Conservation (phyloP, 2,329 filamentous ascomycete species). For the Paraphaeosphaeria sporulosa region DNA sequence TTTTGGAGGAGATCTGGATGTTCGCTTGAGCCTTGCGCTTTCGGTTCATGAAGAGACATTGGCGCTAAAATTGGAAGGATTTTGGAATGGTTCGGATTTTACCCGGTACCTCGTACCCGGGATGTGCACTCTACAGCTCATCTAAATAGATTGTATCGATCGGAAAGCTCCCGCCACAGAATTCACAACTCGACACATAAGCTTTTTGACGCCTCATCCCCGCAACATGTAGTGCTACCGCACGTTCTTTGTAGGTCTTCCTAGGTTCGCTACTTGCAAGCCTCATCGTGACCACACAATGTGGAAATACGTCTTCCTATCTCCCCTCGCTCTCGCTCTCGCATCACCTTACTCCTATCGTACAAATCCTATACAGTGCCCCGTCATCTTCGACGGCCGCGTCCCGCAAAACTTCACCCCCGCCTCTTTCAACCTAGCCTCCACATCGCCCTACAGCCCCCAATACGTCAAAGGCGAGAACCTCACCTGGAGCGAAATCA, state of each 20-base stretch:
- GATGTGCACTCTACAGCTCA: not conserved
- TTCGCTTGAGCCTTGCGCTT: no score
- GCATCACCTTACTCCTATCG: not conserved
- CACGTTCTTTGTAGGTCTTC: not conserved
- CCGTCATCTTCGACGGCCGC: slow-evolving; percentile 42
- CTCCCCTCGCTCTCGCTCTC: not conserved
- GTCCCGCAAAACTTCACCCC: slow-evolving; percentile 29
- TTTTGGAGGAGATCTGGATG: no score
- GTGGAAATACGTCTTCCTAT: not conserved
- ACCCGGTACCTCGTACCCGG: slow-evolving; percentile 2
- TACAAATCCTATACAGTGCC: slow-evolving; percentile 26
- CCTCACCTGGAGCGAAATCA: slow-evolving; percentile 32
- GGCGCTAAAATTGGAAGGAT: not conserved
- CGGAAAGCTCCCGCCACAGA: not conserved
- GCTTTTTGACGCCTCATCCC: not conserved
- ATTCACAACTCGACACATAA: not conserved
- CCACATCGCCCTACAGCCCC: slow-evolving; percentile 28
- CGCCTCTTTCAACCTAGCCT: slow-evolving; percentile 26
- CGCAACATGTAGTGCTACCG: not conserved
- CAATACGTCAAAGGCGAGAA: slow-evolving; percentile 38
- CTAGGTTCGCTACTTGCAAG: not conserved
- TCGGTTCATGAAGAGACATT: no score
- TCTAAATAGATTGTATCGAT: not conserved
- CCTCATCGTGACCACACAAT: not conserved
- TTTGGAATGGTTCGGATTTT: not conserved